Base-by-base conservation (phyloP, 768 basidiomycete genomes). In the Tylopilus rubrobrunneus region DNA sequence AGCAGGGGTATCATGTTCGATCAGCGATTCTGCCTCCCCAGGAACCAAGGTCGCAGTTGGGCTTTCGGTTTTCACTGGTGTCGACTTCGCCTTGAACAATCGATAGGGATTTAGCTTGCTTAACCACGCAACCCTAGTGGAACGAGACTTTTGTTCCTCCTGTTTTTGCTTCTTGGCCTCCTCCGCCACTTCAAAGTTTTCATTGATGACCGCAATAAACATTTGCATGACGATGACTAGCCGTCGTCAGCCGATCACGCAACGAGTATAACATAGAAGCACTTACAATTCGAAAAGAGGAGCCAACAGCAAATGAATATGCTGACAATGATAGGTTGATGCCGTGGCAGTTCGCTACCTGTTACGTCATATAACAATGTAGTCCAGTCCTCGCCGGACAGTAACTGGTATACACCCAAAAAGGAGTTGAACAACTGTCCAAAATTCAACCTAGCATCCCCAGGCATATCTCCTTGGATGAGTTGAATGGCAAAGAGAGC, bases 181-280 rank as follows among this genome's bases (percentile, higher is more conserved):
- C 62, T 98, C 95, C 0, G 92, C 93, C 7, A 96, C 83, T 21
- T 86, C 78, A 62, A 98, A 98, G 69, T 95, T 96, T 75, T 94
- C 93, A 65, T 94, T 91, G 76, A 97, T 92, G 42, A 95, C 93
- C 28, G 95, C 95, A 63, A 98, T 91, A 74, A 98, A 97, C 86
- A 98, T 88, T 65, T 96, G 93, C 45, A 95, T 68, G 9, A 96
- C 78, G 62, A 95, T 90, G 76, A 92, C 94, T 94, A 53, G 42
- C 51, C 37, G 59, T 49, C 46, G 46, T 11, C 25, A 61, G 51
- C 12, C 19, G 2, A 39, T 44, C 40, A 5, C 7, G 15, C n/a
- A 27, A 37, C n/a, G 10, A 11, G 15, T 27, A 19, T 3, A 28
- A 43, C 36, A 31, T 29, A 2, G 14, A 31, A 27, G 3, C 17